phyloP scores from a whole-genome alignment of 2,329 filamentous ascomycete species.

The Colletotrichum brevisporum region DNA sequence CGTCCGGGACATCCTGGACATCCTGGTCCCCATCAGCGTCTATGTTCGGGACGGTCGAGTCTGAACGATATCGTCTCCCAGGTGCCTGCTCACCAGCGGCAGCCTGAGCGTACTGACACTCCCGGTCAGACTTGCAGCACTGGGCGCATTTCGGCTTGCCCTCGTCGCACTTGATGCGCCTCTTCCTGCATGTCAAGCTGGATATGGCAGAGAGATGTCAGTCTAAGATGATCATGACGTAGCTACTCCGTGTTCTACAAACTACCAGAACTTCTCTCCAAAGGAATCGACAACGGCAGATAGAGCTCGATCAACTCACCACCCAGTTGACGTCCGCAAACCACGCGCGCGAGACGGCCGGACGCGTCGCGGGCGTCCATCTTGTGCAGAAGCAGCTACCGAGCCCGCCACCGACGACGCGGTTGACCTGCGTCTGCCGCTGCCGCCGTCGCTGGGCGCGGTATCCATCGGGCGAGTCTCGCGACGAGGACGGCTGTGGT shows the following conservation, averaged over 20 bases:
- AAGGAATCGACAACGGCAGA: not conserved
- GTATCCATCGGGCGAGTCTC: slow-evolving; percentile 21
- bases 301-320: slow-evolving; percentile 6
- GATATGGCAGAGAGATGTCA: not conserved
- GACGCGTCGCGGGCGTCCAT: slow-evolving; percentile 24
- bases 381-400: slow-evolving; percentile 2
- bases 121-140: slow-evolving; percentile 44
- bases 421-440: slow-evolving; percentile 9
- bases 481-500: slow-evolving; percentile 5
- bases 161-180: slow-evolving; percentile 54
- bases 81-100: not conserved
- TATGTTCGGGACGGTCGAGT: not conserved
- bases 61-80: not conserved
- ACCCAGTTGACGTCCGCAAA: slow-evolving; percentile 32
- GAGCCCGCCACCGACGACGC: slow-evolving; percentile 13
- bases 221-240: not conserved
- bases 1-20: not conserved
- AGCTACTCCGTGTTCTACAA: not conserved
- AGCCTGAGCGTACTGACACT: slow-evolving; percentile 12
- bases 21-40: not conserved
- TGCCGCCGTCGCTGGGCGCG: not conserved
- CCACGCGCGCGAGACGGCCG: slow-evolving; percentile 30
- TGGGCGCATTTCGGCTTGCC: slow-evolving; percentile 49
- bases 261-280: too few relatives aligned
- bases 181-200: slow-evolving; percentile 53